Base-by-base conservation (phyloP, 176 grass and related monocot species). In the Carex littledalei region DNA sequence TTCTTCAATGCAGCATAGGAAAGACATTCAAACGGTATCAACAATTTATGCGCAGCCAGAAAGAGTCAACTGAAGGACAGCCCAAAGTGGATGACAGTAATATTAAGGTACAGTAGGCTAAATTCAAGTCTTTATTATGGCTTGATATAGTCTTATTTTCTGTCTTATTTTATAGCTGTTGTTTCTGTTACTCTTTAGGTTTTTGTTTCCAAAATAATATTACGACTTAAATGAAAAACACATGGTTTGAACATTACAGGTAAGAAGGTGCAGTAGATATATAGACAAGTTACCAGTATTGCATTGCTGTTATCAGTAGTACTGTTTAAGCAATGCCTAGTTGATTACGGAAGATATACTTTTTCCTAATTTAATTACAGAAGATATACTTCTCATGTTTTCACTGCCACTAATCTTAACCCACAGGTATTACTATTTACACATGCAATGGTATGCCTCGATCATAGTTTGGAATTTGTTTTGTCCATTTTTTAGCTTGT, bases 1-100 rank as follows among this genome's bases (percentile, higher is more conserved):
- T 56, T 78, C n/a, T 26, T 69, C 34, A 78, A 78, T 56, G 22
- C 74, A 78, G 74, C 52, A 16, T 78, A 13, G 74, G 74, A 56
- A 56, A 17, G 50, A 78, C 74, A 5, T 78, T 56, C 49, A 14
- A 78, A 78, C 74, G 74, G 50, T 78, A 78, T 54, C 50, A 34
- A 32, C 74, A 78, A 55, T 55, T 78, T 78, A 78, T 78, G 47
- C 2, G 21, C 20, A 24, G 50, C 14, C 11, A 26, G 20, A 56
- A 78, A 78, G 74, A 78, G 22, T 31, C 49, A 15, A 56, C 24
- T 31, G 22, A 55, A 31, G 21, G 74, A 78, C 24, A 55, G 24
- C 24, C 50, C 13, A 56, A 31, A 55, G 49, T 5, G 6, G 74
- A 55, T 16, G 14, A 29, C 14, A 55, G 13, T 55, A 49, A 56